These are phyloP conservation scores for Tolypocladium capitatum DNA, from an alignment of 2,329 filamentous ascomycete species.

Conservation along the genomic window DNA sequence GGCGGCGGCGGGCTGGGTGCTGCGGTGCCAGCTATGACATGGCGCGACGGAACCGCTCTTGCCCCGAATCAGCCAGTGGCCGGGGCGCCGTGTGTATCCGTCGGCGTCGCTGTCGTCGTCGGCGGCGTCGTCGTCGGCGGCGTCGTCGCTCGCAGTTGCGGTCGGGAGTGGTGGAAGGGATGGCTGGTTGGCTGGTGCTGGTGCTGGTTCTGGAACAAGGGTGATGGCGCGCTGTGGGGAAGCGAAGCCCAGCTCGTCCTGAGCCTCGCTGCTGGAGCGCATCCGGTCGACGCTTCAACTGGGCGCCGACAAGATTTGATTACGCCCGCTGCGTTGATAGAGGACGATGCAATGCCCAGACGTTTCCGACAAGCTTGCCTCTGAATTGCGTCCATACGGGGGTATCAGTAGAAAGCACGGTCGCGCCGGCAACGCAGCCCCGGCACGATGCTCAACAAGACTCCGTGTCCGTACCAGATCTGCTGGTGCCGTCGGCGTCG, in stretches of 20 bases:
- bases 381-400: neutral
- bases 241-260: neutral
- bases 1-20: slow-evolving; percentile 5
- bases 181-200: neutral
- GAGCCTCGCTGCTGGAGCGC: neutral
- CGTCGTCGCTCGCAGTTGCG: neutral
- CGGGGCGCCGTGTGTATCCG: neutral
- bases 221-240: neutral
- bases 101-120: neutral
- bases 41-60: slow-evolving; percentile 1
- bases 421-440: neutral
- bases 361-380: neutral
- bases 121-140: neutral
- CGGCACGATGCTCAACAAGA: neutral
- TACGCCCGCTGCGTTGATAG: neutral
- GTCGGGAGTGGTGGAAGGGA: neutral
- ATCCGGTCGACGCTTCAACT: neutral
- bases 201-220: neutral
- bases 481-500: slow-evolving; percentile 25
- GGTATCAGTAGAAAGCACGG: neutral
- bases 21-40: slow-evolving; percentile 8
- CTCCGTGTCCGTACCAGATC: slow-evolving; percentile 26
- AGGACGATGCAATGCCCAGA: neutral
- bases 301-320: neutral
- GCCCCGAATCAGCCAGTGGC: neutral